Evolutionary conservation across 2,329 filamentous ascomycete species (phyloP), one percentile per base, ranked within the genome.

Genomic region (Mycogone perniciosa): DNA sequence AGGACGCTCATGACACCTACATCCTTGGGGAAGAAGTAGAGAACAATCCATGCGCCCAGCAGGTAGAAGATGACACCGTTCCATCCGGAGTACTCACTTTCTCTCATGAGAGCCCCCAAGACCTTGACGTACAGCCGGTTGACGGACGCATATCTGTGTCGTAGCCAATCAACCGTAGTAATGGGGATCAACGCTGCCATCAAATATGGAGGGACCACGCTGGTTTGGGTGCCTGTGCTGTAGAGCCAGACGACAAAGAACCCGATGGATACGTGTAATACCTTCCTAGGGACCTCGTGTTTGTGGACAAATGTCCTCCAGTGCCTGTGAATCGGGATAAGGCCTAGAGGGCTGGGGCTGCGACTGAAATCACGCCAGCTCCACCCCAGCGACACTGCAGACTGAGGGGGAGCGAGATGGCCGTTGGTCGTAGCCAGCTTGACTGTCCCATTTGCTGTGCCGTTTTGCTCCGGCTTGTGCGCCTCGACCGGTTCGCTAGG

Each of bases 1-100:
- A 99, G 75, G 40, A 97, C 86, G 54, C 87, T 85, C 75, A 97
- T 86, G 44, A 95, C 86, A 6, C 86, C 90, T 27, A 99, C 80
- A 62, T 99, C 93, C 72, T 97, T 99, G 56, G 91, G 89, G 67
- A 95, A 89, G 67, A 89, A 89, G 59, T 82, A 82, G 58, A 97
- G 80, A 11, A 92, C 89, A 31, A 84, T 77, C 83, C 90, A 96
- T 30, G 90, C 85, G 51, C 93, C 93, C 6, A 96, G 80, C 7
- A 99, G 81, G 70, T 97, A 99, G 76, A 88, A 96, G 58, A 99
- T 95, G 59, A 97, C 92, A 47, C 93, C 93, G 66, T 99, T 99
- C 77, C 89, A 99, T 46, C 90, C 89, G 44, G 85, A 79, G 59
- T 92, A 95, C 71, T 99, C 93, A 57, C 87, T 93, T 73, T 99